Base-by-base conservation (phyloP, 352 stramenopile genomes). In the Phytophthora chlamydospora region DNA sequence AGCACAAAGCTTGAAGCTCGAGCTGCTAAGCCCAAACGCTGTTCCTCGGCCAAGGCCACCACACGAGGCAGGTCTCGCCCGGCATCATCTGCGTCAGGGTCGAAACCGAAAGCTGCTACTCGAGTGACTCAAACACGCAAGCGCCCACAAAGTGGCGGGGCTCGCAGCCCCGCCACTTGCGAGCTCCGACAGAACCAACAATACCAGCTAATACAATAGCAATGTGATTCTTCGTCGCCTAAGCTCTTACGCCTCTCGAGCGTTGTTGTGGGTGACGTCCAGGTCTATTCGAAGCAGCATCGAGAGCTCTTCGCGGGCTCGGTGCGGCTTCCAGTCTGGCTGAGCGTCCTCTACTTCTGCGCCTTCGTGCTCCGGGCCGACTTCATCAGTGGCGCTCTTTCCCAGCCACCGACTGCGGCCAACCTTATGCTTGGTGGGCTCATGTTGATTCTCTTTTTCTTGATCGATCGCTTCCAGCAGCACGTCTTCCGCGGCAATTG, bases 271-370 rank as follows among this genome's bases (percentile, higher is more conserved):
- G 16, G 50, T 44, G 11, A 29, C 55, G 41, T 67, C 60, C 2
- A 70, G 45, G 39, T 73, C 59, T 58, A 73, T 66, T 17, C 49
- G 66, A 41, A 70, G 59, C 9, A 67, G 39, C 47, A 38, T 50
- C 3, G 60, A 59, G 8, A 70, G 44, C n/a, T 73, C 66, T n/a
- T 73, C 60, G 14, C 48, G 41, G 39, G 60, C 55, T 6, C 38
- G 52, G 2, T 66, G 52, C 33, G 62, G 19, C 35, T 66, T 62
- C 60, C 48, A 62, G n/a, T 50, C 24, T 4, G 47, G 36, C 11
- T 14, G 38, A 10, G 21, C 16, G 12, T 16, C 16, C 24, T 59
- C 52, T 8, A 16, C 19, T 34, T 72, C 46, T 6, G 14, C 12
- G 1, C 21, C 49, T 35, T 69, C 59, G 34, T 66, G 41, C 12